phyloP scores from a whole-genome alignment of 2,329 filamentous ascomycete species.

The Colletotrichum australisinense region DNA sequence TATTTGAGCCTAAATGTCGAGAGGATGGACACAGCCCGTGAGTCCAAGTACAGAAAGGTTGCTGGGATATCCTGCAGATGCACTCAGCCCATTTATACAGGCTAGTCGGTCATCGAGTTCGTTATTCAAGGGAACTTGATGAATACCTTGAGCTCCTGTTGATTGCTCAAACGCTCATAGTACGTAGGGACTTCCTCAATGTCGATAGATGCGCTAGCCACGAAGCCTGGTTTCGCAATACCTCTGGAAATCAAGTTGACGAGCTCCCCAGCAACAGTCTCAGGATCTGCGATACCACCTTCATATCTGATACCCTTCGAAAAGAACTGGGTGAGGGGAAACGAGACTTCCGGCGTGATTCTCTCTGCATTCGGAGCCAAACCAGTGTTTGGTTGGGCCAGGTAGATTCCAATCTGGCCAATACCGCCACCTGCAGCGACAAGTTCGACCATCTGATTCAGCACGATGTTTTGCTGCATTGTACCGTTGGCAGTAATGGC shows the following conservation, averaged over 20 bases:
- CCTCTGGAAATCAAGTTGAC: neutral
- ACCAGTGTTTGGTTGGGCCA: slow-evolving; percentile 35
- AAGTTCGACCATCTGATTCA: slow-evolving; percentile 34
- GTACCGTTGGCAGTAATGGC: slow-evolving; percentile 32
- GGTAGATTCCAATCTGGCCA: slow-evolving; percentile 26
- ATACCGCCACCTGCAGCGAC: slow-evolving; percentile 36
- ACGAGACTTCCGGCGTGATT: slow-evolving; percentile 27
- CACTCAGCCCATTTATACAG: neutral
- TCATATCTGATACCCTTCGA: slow-evolving; percentile 11
- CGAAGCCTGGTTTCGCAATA: neutral
- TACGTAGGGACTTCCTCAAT: slow-evolving; percentile 4
- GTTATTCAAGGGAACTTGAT: neutral
- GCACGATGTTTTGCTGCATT: slow-evolving; percentile 29
- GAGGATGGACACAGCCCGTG: no score
- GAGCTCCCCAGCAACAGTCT: neutral
- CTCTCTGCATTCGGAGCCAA: slow-evolving; percentile 23
- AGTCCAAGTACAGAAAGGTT: neutral
- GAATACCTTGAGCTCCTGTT: neutral
- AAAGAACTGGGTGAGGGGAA: slow-evolving; percentile 28
- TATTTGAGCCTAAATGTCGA: no score
- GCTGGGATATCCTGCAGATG: neutral
- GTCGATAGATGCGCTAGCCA: neutral
- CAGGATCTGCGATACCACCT: neutral
- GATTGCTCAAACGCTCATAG: neutral
- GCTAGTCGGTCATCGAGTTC: neutral